Conservation (phyloP, 805 yeast genomes). For the Pichia cephalocereana region DNA sequence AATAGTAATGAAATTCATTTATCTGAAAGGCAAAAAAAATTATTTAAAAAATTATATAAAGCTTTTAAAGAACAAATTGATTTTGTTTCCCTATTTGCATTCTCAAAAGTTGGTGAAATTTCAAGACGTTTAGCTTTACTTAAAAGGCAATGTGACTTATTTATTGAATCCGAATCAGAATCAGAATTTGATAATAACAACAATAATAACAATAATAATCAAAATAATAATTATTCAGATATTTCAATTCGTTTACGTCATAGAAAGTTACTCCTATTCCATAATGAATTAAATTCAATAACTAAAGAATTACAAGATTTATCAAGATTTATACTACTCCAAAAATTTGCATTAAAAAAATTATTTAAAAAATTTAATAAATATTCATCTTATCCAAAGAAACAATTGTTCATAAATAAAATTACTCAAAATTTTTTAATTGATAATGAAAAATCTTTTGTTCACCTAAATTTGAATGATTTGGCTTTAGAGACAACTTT, state of each 20-base stretch:
- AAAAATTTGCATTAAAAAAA: slow-evolving; percentile 65
- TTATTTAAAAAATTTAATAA: slow-evolving; percentile 60
- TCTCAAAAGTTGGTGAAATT: slow-evolving; percentile 61
- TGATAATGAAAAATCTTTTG: slow-evolving; percentile 45
- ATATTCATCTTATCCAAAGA: slow-evolving; percentile 29
- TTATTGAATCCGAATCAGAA: slow-evolving; percentile 14
- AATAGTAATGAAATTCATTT: neutral
- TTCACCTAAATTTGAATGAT: slow-evolving; percentile 49
- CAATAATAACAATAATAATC: neutral
- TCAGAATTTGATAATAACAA: too few species aligned
- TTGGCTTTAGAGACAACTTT: slow-evolving; percentile 52
- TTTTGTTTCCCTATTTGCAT: slow-evolving; percentile 51
- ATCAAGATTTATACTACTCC: slow-evolving; percentile 62
- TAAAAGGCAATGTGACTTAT: slow-evolving; percentile 19
- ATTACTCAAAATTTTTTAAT: slow-evolving; percentile 21
- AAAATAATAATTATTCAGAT: neutral
- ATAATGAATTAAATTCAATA: slow-evolving; percentile 32
- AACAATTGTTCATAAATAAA: slow-evolving; percentile 26
- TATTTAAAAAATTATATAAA: slow-evolving; percentile 28
- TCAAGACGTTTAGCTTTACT: slow-evolving; percentile 33
- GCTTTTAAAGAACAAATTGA: slow-evolving; percentile 53
- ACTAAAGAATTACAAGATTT: slow-evolving; percentile 51
- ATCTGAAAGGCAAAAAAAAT: slow-evolving; percentile 15
- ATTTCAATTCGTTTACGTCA: slow-evolving; percentile 15
- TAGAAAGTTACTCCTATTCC: slow-evolving; percentile 18